Evolutionary conservation across 1,284 basidiomycete species (phyloP).

Genomic region (Fomitopsis betulina): DNA sequence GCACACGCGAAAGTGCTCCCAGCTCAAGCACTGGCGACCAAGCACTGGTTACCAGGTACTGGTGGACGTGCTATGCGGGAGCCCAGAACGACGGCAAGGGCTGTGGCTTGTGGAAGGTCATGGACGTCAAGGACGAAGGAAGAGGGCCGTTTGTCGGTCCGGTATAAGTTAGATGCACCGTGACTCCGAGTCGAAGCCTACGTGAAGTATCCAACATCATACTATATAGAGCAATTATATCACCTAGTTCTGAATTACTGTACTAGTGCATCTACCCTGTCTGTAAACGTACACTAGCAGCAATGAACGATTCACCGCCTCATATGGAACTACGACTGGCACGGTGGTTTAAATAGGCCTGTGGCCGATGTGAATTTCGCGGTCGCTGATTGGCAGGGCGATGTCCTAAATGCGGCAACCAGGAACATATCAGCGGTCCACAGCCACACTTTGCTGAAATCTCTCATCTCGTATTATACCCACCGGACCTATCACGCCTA

Average conservation of each 20-base stretch:
- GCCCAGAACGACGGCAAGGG: slow-evolving; percentile 82
- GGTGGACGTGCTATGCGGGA: slow-evolving; percentile 85
- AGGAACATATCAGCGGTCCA: background rate
- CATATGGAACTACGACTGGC: too few species aligned
- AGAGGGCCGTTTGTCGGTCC: slow-evolving; percentile 47
- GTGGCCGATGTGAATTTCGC: too few species aligned
- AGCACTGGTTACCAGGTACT: slow-evolving; percentile 57
- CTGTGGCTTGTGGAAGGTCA: slow-evolving; percentile 76
- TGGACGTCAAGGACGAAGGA: slow-evolving; percentile 75
- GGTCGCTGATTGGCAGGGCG: background rate
- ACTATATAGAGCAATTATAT: too few species aligned
- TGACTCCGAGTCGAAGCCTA: too few species aligned
- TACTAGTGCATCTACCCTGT: too few species aligned
- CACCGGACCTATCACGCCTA: too few species aligned
- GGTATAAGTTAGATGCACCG: background rate
- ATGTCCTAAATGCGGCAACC: background rate
- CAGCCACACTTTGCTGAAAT: background rate
- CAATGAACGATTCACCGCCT: too few species aligned
- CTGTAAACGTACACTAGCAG: background rate
- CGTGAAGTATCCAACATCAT: too few species aligned
- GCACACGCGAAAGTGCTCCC: background rate
- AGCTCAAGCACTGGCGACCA: slow-evolving; percentile 12
- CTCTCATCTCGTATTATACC: background rate
- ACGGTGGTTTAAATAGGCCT: too few species aligned
- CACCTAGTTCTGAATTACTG: too few species aligned